phyloP scores from a whole-genome alignment of 495 filamentous ascomycete species.

The Xylaria venustula region DNA sequence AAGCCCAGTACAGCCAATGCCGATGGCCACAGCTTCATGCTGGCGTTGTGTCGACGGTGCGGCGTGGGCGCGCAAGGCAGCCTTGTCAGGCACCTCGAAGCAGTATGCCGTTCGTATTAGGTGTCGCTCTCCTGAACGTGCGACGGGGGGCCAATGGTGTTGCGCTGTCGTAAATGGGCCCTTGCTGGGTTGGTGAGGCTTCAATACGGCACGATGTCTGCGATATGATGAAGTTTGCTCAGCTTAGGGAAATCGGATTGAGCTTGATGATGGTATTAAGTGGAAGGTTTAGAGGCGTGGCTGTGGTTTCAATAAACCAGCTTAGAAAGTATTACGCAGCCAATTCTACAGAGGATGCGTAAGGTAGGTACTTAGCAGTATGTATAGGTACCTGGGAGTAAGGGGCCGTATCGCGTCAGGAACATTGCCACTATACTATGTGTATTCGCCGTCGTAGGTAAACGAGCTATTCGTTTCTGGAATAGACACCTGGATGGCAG shows the following conservation, averaged over 20 bases:
- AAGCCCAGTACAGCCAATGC: slow-evolving; percentile 44
- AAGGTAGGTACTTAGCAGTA: not conserved
- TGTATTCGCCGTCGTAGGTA: too few relatives aligned
- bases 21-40: slow-evolving; percentile 43
- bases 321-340: not conserved
- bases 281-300: not conserved
- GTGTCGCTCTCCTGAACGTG: not conserved
- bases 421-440: too few relatives aligned
- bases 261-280: not conserved
- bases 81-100: slow-evolving; percentile 20
- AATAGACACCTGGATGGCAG: too few relatives aligned
- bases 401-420: too few relatives aligned
- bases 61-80: slow-evolving; percentile 29
- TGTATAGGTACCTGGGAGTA: not conserved
- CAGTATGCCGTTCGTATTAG: slow-evolving; percentile 5
- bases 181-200: not conserved
- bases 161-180: not conserved
- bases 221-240: not conserved
- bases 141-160: not conserved
- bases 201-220: not conserved
- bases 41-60: slow-evolving; percentile 17
- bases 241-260: not conserved
- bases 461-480: too few relatives aligned
- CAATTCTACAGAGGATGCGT: not conserved
- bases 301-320: slow-evolving; percentile 5